These are phyloP conservation scores for Ophiostoma ulmi DNA, from an alignment of 2,329 filamentous ascomycete genomes.

Conservation along the genomic window DNA sequence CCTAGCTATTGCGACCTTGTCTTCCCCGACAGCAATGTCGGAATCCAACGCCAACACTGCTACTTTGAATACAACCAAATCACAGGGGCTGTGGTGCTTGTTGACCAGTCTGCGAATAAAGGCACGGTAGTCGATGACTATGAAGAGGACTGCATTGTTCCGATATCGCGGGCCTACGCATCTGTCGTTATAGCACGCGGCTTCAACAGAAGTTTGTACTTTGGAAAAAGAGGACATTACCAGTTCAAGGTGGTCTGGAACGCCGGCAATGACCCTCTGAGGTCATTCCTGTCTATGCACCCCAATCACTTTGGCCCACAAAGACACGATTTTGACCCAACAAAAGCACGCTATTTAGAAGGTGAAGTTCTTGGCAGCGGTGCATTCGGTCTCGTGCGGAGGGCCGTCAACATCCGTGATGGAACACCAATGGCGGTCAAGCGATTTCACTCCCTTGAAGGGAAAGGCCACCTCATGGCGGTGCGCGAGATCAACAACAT, in stretches of 20 bases:
- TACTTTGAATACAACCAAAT: slow-evolving; percentile 27
- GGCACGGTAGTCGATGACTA: slow-evolving; percentile 29
- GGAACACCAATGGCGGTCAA: slow-evolving; percentile 33
- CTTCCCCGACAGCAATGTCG: neutral
- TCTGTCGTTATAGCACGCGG: slow-evolving; percentile 30
- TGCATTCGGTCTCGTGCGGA: slow-evolving; percentile 30
- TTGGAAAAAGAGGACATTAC: slow-evolving; percentile 30
- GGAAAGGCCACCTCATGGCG: slow-evolving; percentile 30
- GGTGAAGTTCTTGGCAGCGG: slow-evolving; percentile 30
- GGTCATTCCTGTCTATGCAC: slow-evolving; percentile 18
- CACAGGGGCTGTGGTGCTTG: slow-evolving; percentile 31
- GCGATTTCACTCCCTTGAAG: slow-evolving; percentile 30
- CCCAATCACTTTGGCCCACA: slow-evolving; percentile 16
- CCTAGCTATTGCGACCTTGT: neutral
- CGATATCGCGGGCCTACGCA: slow-evolving; percentile 25
- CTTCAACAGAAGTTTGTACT: slow-evolving; percentile 30
- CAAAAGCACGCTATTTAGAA: slow-evolving; percentile 29
- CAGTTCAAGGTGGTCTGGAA: slow-evolving; percentile 31
- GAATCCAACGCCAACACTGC: neutral
- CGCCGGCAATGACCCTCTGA: slow-evolving; percentile 26
- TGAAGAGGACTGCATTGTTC: slow-evolving; percentile 27
- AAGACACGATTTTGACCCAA: neutral
- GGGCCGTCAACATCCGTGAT: slow-evolving; percentile 28
- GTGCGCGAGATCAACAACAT: slow-evolving; percentile 31
- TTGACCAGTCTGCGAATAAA: slow-evolving; percentile 27